A percentile compares a stretch with the other conserved stretches of the same genome.
Evolutionary conservation across 345 rosid species (phyloP).

Genomic region (Camelina sativa): DNA sequence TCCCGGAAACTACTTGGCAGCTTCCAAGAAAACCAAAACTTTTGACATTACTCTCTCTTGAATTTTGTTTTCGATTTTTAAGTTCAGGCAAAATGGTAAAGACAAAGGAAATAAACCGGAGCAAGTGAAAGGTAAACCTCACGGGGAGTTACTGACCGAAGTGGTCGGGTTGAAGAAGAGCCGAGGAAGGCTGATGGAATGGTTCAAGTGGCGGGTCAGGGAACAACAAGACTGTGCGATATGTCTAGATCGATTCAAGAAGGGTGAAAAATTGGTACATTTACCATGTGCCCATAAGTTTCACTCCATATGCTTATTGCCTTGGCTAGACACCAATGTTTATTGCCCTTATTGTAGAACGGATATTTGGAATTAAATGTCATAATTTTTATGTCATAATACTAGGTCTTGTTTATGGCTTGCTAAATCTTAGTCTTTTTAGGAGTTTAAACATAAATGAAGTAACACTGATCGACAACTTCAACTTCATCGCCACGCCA

Average conservation of each 20-base stretch:
- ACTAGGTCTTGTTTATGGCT: neutral
- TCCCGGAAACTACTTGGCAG: conserved; percentile 35
- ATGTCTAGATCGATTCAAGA: conserved; percentile 67
- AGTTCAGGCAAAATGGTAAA: conserved; percentile 45
- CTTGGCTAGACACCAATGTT: conserved; percentile 66
- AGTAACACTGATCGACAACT: no score
- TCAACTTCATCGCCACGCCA: no score
- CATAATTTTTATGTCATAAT: neutral
- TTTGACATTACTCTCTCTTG: conserved; percentile 15
- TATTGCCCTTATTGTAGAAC: conserved; percentile 82
- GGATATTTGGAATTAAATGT: conserved; percentile 41
- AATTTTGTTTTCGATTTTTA: conserved; percentile 19
- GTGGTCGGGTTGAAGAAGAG: conserved; percentile 48
- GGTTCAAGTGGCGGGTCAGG: conserved; percentile 62
- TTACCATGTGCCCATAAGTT: conserved; percentile 75
- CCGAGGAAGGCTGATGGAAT: conserved; percentile 47
- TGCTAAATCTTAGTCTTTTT: neutral
- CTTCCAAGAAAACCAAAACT: conserved; percentile 6
- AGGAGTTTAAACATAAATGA: neutral
- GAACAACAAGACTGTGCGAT: conserved; percentile 75
- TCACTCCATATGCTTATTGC: conserved; percentile 65
- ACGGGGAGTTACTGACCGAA: conserved; percentile 46
- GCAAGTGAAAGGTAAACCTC: conserved; percentile 20
- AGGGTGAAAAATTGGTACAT: conserved; percentile 60
- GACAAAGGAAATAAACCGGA: conserved; percentile 29